Conservation (phyloP, 176 grass and related monocot species). For the Oryza glaberrima region DNA sequence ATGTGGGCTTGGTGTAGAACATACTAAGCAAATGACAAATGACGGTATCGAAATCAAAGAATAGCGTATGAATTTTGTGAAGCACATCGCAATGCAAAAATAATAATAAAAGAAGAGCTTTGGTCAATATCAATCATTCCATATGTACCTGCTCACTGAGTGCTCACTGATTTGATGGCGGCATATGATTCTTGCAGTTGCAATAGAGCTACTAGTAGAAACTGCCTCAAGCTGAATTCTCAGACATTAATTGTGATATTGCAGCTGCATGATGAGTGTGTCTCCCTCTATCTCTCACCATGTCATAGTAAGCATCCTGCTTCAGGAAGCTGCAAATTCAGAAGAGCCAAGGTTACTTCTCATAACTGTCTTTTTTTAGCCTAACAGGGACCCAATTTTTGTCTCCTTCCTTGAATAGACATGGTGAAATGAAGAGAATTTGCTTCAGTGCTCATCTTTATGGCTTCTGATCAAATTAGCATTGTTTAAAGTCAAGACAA, state of each 20-base stretch:
- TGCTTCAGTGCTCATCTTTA: background rate
- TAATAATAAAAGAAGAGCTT: background rate
- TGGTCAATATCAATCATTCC: background rate
- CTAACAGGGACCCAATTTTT: background rate
- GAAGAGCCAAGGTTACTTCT: background rate
- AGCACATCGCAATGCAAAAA: background rate
- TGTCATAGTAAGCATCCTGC: background rate
- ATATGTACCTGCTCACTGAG: background rate
- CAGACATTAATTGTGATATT: background rate
- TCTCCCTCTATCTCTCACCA: background rate
- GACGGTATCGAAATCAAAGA: background rate
- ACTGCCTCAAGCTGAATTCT: background rate
- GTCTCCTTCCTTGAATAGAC: background rate
- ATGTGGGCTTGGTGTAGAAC: background rate
- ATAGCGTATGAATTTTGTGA: background rate
- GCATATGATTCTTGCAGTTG: background rate
- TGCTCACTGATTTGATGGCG: background rate
- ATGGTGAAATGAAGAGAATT: background rate
- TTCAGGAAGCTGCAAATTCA: conserved; percentile 2
- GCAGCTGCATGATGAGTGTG: background rate
- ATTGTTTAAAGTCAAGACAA: background rate
- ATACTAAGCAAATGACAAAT: background rate
- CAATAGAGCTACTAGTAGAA: background rate
- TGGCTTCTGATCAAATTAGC: background rate
- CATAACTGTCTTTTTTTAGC: background rate